phyloP scores from a whole-genome alignment of 2,329 filamentous ascomycete genomes.

The Pyrenochaeta sp. region DNA sequence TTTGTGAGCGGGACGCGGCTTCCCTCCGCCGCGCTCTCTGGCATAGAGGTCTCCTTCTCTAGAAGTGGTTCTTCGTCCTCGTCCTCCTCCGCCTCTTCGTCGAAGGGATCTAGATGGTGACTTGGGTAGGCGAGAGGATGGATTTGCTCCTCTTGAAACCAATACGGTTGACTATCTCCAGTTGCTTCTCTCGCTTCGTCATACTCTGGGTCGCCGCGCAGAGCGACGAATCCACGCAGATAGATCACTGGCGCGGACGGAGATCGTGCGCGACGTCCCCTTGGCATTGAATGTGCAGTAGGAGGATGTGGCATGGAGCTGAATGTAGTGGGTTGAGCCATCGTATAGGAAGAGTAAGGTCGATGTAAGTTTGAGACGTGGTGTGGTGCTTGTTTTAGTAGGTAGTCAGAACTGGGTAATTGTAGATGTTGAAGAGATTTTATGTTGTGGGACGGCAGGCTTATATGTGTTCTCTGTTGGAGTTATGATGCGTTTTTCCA shows the following conservation, averaged over 20 bases:
- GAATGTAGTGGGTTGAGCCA: slow-evolving; percentile 26
- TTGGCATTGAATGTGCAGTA: neutral
- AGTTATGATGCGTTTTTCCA: too few species aligned
- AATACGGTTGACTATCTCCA: neutral
- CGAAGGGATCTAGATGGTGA: too few species aligned
- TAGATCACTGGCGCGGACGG: neutral
- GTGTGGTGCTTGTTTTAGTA: slow-evolving; percentile 18
- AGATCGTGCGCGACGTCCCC: neutral
- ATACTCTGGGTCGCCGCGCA: neutral
- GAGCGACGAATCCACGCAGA: neutral
- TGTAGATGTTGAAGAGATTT: neutral
- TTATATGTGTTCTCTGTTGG: too few species aligned
- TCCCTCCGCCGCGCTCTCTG: too few species aligned
- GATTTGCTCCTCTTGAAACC: neutral
- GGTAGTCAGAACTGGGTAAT: slow-evolving; percentile 1
- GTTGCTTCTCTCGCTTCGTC: neutral
- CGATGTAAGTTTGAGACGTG: slow-evolving; percentile 28
- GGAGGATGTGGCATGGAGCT: neutral
- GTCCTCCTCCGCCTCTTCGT: too few species aligned
- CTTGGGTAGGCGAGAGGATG: too few species aligned
- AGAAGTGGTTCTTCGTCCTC: too few species aligned
- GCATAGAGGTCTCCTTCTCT: too few species aligned
- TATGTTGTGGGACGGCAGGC: too few species aligned
- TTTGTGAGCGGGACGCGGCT: too few species aligned
- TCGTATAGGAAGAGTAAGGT: slow-evolving; percentile 28